phyloP scores from a whole-genome alignment of 768 basidiomycete species.

The Melanogaster broomeanus region DNA sequence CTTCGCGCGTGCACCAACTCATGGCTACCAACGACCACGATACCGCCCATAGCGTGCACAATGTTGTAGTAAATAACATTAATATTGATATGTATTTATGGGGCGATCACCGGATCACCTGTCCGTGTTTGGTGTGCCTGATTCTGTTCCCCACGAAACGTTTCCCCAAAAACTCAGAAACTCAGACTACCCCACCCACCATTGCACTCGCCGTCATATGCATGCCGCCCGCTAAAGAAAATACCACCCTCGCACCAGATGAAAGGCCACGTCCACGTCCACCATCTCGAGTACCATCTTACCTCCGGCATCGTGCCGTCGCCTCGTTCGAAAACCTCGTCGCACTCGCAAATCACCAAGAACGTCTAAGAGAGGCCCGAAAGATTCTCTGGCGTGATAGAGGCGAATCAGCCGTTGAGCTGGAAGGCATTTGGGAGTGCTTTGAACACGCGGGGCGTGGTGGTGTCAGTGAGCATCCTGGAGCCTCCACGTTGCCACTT shows the following conservation, averaged over 20 bases:
- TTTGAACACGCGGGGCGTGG: conserved; percentile 71
- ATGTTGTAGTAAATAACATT: too few relatives aligned
- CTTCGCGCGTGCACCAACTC: too few relatives aligned
- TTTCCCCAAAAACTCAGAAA: too few relatives aligned
- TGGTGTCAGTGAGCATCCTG: conserved; percentile 59
- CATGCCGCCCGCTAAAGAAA: conserved; percentile 8
- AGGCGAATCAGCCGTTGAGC: conserved; percentile 72
- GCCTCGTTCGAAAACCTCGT: conserved; percentile 84
- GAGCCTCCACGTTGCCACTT: background rate
- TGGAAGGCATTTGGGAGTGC: conserved; percentile 64
- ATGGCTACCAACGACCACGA: too few relatives aligned
- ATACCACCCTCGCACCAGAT: conserved; percentile 2
- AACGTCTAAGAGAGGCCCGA: conserved; percentile 67
- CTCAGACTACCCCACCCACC: background rate
- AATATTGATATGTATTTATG: too few relatives aligned
- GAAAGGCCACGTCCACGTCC: background rate
- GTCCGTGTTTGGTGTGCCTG: too few relatives aligned
- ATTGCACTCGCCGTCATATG: background rate
- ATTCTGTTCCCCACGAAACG: background rate
- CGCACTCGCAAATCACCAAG: conserved; percentile 82
- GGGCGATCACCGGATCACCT: too few relatives aligned
- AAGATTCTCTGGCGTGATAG: conserved; percentile 82
- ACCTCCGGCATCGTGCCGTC: conserved; percentile 54
- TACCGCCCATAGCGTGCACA: too few relatives aligned
- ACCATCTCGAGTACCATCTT: conserved; percentile 30